These are phyloP conservation scores for Talaromyces pinophilus DNA, from an alignment of 2,329 filamentous ascomycete species.

Conservation along the genomic window DNA sequence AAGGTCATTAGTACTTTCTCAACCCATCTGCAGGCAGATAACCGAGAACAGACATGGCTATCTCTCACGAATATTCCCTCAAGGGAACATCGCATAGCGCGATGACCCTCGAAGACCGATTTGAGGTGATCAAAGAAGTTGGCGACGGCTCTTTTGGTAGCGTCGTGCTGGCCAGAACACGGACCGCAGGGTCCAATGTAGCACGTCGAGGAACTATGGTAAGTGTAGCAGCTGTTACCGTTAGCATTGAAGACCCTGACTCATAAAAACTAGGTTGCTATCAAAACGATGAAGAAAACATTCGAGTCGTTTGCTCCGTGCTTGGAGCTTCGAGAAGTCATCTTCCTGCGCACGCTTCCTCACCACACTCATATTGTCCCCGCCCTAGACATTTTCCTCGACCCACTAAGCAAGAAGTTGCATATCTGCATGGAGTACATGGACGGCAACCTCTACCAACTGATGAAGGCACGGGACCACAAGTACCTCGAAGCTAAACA, in stretches of 20 bases:
- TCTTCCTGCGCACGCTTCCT: constrained; percentile 89
- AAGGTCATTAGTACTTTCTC: constrained; percentile 23
- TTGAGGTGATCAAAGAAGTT: constrained; percentile 96
- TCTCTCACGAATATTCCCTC: constrained; percentile 71
- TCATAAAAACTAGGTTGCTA: constrained; percentile 70
- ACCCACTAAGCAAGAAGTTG: constrained; percentile 91
- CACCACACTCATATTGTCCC: constrained; percentile 91
- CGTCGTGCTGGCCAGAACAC: constrained; percentile 86
- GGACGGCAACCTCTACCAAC: constrained; percentile 97
- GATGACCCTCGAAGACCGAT: constrained; percentile 79
- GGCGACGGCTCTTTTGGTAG: constrained; percentile 98
- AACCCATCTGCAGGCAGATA: constrained; percentile 46
- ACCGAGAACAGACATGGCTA: constrained; percentile 64
- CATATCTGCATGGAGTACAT: constrained; percentile 99
- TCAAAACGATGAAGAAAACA: constrained; percentile 99
- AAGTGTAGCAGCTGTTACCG: constrained; percentile 35
- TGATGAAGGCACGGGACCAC: constrained; percentile 98
- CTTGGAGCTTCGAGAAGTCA: constrained; percentile 91
- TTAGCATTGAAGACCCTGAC: not conserved
- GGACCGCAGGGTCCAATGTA: constrained; percentile 83
- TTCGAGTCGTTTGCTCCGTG: constrained; percentile 92
- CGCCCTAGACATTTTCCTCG: constrained; percentile 95
- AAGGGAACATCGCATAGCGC: constrained; percentile 61
- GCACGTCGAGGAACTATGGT: constrained; percentile 91
- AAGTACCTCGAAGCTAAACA: constrained; percentile 86